Evolutionary conservation across 768 basidiomycete species (phyloP), one percentile per base, ranked within the genome.

Genomic region (Scleroderma bovista): DNA sequence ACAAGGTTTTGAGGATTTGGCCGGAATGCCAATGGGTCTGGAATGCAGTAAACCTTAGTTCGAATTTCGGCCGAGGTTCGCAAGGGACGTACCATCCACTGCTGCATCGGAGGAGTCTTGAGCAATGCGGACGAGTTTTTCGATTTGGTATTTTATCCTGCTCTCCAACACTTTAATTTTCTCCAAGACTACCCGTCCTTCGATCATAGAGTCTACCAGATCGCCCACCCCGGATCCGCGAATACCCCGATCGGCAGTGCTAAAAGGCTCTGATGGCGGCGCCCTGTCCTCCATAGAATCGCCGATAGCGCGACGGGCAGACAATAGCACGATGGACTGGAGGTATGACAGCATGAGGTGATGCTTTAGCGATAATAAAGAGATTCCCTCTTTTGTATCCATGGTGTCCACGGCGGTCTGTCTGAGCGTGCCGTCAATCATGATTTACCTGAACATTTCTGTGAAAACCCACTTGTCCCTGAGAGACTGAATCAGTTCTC

Each of bases 121-220:
- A 1, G 91, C 86, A 6, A 88, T 68, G 52, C 80, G 78, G 23
- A 94, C 79, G 16, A 99, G 79, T 64, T 98, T 97, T 57, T 97
- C 93, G 59, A 99, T 91, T 65, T 98, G 96, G 66, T 99, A 97
- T 43, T 79, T 81, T 78, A 99, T 87, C 61, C 88, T 84, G 47
- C 75, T 75, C 67, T 98, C 94, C 20, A 99, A 75, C 0, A 81
- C 76, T 51, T 86, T 85, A 43, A 87, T 76, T 70, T 96, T 97
- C 63, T 99, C 96, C 40, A 98, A 77, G 9, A 91, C 80, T 39
- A 93, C 72, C 12, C 93, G 81, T 17, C 78, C 76, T 61, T 95
- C 83, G 29, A 94, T 76, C 73, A 92, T 78, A 1, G 80, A 78
- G 58, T 89, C 86, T 7, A 93, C 83, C 6, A 90, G 60, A 64